phyloP scores from a whole-genome alignment of 352 stramenopile genomes.

The Pythium aphanidermatum region DNA sequence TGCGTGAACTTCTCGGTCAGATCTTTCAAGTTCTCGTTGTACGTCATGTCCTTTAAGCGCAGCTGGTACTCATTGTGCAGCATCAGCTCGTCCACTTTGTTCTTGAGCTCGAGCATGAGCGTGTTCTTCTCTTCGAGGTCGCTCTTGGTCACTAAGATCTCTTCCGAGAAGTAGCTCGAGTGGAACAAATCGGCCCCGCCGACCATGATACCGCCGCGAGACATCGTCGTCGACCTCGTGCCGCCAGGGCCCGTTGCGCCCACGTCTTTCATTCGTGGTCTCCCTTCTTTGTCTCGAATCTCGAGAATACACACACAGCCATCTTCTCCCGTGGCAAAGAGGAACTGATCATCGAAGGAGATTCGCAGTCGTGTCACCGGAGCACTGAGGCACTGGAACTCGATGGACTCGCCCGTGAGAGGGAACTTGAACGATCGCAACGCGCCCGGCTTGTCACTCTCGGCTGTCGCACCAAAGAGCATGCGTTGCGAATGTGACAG shows the following conservation, averaged over 20 bases:
- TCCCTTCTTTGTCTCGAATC: slow-evolving; percentile 81
- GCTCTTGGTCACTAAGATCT: slow-evolving; percentile 84
- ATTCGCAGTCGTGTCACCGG: slow-evolving; percentile 79
- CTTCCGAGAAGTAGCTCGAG: slow-evolving; percentile 47
- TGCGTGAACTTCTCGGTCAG: slow-evolving; percentile 91
- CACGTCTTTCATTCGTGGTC: slow-evolving; percentile 36
- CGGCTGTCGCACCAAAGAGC: slow-evolving; percentile 83
- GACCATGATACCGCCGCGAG: slow-evolving; percentile 12
- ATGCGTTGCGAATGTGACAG: slow-evolving; percentile 80
- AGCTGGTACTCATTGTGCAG: slow-evolving; percentile 95
- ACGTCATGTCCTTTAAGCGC: slow-evolving; percentile 93
- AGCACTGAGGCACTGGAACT: slow-evolving; percentile 79
- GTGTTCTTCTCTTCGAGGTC: slow-evolving; percentile 92
- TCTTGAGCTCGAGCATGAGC: slow-evolving; percentile 90
- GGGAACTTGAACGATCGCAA: slow-evolving; percentile 88
- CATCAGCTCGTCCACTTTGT: slow-evolving; percentile 92
- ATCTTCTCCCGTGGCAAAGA: slow-evolving; percentile 87
- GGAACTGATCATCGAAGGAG: slow-evolving; percentile 84
- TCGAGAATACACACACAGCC: slow-evolving; percentile 86
- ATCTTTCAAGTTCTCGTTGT: slow-evolving; percentile 93
- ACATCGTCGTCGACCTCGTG: slow-evolving; percentile 13
- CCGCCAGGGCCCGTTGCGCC: not conserved
- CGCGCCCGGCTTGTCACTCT: slow-evolving; percentile 64
- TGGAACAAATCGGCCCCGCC: slow-evolving; percentile 17
- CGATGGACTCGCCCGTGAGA: slow-evolving; percentile 84